A percentile compares a stretch with the other conserved stretches of the same genome.
These are phyloP conservation scores for Saccharomycopsis capsularis DNA, from an alignment of 805 yeast genomes.

Conservation along the genomic window DNA sequence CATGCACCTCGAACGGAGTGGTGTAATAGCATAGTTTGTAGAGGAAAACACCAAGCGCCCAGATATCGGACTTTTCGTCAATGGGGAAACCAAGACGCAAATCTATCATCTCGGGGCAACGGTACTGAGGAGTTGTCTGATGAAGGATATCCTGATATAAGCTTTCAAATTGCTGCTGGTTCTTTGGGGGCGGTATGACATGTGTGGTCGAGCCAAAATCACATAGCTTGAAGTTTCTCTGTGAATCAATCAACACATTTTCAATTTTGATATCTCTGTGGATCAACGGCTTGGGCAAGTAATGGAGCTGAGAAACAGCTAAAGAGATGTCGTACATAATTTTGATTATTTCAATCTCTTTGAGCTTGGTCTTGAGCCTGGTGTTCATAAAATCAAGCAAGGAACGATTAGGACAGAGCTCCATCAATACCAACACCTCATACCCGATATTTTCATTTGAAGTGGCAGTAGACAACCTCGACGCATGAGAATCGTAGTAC, in stretches of 20 bases:
- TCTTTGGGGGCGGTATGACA: conserved; percentile 54
- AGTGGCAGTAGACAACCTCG: conserved; percentile 33
- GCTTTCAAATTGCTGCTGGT: conserved; percentile 49
- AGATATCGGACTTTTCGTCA: conserved; percentile 75
- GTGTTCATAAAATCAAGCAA: conserved; percentile 88
- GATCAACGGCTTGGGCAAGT: conserved; percentile 54
- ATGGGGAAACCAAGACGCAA: conserved; percentile 60
- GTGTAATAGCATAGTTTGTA: conserved; percentile 76
- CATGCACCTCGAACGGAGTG: conserved; percentile 66
- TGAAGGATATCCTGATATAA: conserved; percentile 65
- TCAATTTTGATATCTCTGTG: conserved; percentile 87
- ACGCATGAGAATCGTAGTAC: conserved; percentile 73
- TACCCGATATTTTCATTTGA: conserved; percentile 40
- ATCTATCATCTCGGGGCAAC: conserved; percentile 83
- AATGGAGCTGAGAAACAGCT: conserved; percentile 85
- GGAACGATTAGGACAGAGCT: conserved; percentile 80
- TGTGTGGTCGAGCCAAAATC: conserved; percentile 80
- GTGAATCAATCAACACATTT: conserved; percentile 58
- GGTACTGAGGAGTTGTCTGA: conserved; percentile 79
- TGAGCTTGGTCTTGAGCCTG: conserved; percentile 68
- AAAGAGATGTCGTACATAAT: conserved; percentile 77
- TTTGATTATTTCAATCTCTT: conserved; percentile 68
- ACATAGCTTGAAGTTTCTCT: conserved; percentile 59
- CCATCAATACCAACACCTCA: conserved; percentile 91
- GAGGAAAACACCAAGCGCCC: conserved; percentile 78